Conservation (phyloP, 768 basidiomycete species). For the Paxillus ammoniavirescens region DNA sequence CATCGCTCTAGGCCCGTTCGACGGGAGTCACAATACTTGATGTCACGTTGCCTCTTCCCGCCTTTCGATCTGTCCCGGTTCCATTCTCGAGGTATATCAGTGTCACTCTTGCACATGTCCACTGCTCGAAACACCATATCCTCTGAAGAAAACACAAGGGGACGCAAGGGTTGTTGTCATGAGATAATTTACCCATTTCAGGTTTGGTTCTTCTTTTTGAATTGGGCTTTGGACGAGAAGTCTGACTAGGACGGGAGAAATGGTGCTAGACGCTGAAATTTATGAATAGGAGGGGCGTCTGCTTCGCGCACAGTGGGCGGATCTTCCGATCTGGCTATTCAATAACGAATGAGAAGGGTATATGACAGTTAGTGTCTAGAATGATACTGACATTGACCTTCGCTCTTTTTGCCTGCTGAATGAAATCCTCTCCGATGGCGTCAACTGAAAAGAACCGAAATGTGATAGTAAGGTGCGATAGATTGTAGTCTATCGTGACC, state of each 20-base stretch:
- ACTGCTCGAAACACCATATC: slow-evolving; percentile 4
- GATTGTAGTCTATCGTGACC: slow-evolving; percentile 66
- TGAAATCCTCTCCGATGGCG: background rate
- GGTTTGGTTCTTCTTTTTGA: background rate
- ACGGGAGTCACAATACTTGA: slow-evolving; percentile 10
- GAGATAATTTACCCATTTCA: background rate
- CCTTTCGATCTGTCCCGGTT: slow-evolving; percentile 3
- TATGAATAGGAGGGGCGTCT: no score
- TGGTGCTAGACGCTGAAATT: no score
- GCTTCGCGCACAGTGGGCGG: no score
- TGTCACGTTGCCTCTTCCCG: slow-evolving; percentile 9
- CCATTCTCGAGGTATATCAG: background rate
- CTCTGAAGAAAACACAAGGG: background rate
- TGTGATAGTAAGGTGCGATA: background rate
- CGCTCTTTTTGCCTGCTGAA: background rate
- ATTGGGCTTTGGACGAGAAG: background rate
- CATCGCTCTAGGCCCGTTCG: slow-evolving; percentile 5
- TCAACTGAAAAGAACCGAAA: slow-evolving; percentile 1
- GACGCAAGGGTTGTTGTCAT: background rate
- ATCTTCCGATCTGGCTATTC: no score
- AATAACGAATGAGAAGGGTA: background rate
- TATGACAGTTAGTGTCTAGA: no score
- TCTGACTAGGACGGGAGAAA: background rate
- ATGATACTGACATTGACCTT: background rate
- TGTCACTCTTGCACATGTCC: slow-evolving; percentile 2